These are phyloP conservation scores for Cercophora scortea DNA, from an alignment of 495 filamentous ascomycete species.

Conservation along the genomic window DNA sequence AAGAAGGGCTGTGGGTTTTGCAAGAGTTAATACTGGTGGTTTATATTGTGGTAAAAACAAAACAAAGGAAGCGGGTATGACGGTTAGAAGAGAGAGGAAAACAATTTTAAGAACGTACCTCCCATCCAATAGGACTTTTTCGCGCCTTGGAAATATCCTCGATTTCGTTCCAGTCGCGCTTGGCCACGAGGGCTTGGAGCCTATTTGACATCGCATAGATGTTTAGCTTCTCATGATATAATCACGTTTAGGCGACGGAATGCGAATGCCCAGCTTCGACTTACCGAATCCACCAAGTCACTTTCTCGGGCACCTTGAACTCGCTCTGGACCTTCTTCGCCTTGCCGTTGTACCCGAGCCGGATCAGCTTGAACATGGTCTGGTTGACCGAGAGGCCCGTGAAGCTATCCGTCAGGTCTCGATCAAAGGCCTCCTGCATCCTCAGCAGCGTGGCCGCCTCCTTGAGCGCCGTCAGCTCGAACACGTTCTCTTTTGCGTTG, in stretches of 20 bases:
- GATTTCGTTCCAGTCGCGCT: slow-evolving; percentile 84
- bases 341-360: slow-evolving; percentile 64
- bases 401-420: slow-evolving; percentile 69
- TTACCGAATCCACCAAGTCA: slow-evolving; percentile 75
- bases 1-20: slow-evolving; percentile 81
- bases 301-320: slow-evolving; percentile 87
- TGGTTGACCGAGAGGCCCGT: slow-evolving; percentile 80
- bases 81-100: background rate
- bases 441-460: slow-evolving; percentile 74
- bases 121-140: slow-evolving; percentile 95
- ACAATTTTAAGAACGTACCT: slow-evolving; percentile 43
- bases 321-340: slow-evolving; percentile 82
- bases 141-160: slow-evolving; percentile 67
- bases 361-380: slow-evolving; percentile 77
- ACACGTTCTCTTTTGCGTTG: slow-evolving; percentile 62
- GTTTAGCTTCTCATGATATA: background rate
- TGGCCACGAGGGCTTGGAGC: slow-evolving; percentile 79
- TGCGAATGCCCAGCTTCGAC: background rate
- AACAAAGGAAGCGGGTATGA: background rate
- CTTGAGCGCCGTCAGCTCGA: slow-evolving; percentile 67
- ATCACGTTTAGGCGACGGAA: background rate
- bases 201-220: slow-evolving; percentile 27
- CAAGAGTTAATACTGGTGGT: no score
- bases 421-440: slow-evolving; percentile 76
- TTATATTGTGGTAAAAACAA: no score